Evolutionary conservation across 78 protist genomes (phyloP).

Genomic region (Speleostelium caveatum): DNA sequence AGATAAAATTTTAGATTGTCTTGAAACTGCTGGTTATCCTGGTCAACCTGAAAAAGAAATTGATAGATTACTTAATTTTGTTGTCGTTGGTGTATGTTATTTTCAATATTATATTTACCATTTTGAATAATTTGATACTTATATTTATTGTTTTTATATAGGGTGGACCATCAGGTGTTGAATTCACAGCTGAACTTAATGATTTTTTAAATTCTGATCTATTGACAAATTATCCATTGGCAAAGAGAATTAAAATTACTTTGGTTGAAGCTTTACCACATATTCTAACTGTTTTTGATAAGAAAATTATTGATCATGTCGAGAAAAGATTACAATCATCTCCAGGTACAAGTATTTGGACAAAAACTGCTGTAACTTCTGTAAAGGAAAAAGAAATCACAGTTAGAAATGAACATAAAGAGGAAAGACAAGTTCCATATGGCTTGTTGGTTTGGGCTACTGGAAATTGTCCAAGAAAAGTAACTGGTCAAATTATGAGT

Average conservation of each 20-base stretch:
- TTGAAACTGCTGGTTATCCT: conserved; percentile 88
- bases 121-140: too few species aligned
- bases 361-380: conserved; percentile 50
- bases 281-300: conserved; percentile 59
- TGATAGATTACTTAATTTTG: conserved; percentile 79
- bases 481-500: conserved; percentile 11
- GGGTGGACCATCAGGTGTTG: conserved; percentile 96
- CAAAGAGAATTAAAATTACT: conserved; percentile 42
- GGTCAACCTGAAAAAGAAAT: conserved; percentile 78
- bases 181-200: conserved; percentile 77
- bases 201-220: conserved; percentile 83
- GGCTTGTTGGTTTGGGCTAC: conserved; percentile 74
- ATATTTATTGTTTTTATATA: too few species aligned
- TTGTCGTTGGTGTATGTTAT: conserved; percentile 87
- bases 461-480: conserved; percentile 60
- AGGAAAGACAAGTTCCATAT: conserved; percentile 11
- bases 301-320: conserved; percentile 63
- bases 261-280: conserved; percentile 74
- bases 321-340: conserved; percentile 38
- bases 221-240: conserved; percentile 35
- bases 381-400: conserved; percentile 37
- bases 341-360: conserved; percentile 27
- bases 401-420: conserved; percentile 26
- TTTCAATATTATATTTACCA: too few species aligned
- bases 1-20: conserved; percentile 81